phyloP scores from a whole-genome alignment of 2,329 filamentous ascomycete genomes.

The Aspergillus pseudoterreus region DNA sequence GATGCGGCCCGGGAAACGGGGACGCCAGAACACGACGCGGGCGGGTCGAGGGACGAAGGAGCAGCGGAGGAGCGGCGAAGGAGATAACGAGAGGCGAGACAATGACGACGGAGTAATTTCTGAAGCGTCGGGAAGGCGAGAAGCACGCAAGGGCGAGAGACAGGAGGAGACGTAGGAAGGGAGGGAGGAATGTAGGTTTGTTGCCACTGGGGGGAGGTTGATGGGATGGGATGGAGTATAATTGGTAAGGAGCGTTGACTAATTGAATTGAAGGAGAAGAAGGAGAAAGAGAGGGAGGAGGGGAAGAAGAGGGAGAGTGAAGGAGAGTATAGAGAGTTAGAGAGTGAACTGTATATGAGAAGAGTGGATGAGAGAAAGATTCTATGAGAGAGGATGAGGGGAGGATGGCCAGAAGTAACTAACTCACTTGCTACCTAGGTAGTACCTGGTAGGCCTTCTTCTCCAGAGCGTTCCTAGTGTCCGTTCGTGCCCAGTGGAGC shows the following conservation, averaged over 20 bases:
- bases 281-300: conserved; percentile 2
- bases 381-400: background rate
- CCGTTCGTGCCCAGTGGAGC: too few species aligned
- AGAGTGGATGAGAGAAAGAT: background rate
- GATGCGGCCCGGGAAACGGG: conserved; percentile 1
- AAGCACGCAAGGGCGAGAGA: background rate
- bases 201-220: too few species aligned
- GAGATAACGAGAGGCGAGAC: background rate
- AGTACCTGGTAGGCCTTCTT: too few species aligned
- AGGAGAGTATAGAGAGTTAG: conserved; percentile 4
- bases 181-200: background rate
- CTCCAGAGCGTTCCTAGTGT: too few species aligned
- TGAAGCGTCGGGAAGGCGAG: background rate
- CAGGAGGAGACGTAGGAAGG: background rate
- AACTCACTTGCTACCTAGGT: too few species aligned
- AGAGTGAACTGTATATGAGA: conserved; percentile 7
- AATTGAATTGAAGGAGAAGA: background rate
- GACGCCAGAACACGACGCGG: too few species aligned
- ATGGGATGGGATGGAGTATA: too few species aligned
- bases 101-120: conserved; percentile 2
- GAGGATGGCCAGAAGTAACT: background rate
- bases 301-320: conserved; percentile 2
- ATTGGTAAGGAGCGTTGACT: background rate
- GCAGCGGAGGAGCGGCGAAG: too few species aligned
- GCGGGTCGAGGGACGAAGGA: background rate